phyloP scores from a whole-genome alignment of 345 rosid genomes.

The Citrus australasica region DNA sequence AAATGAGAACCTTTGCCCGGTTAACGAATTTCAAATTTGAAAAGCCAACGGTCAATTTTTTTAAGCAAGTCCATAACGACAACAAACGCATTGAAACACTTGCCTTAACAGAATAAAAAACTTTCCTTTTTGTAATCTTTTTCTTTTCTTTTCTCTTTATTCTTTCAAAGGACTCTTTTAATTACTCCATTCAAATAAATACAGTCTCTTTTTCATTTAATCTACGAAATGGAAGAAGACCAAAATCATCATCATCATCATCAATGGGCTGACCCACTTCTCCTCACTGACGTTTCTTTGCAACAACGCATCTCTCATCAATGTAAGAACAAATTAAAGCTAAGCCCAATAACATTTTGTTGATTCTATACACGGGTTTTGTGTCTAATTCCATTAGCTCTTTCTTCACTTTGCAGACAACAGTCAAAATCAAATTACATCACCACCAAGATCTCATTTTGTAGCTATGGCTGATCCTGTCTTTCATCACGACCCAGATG shows the following conservation, averaged over 20 bases:
- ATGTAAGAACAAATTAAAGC: constrained; percentile 24
- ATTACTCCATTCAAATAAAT: neutral
- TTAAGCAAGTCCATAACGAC: neutral
- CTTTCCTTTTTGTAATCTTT: neutral
- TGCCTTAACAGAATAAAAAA: neutral
- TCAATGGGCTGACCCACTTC: constrained; percentile 47
- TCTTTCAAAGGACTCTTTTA: neutral
- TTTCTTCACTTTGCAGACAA: constrained; percentile 20
- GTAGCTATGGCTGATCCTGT: constrained; percentile 35
- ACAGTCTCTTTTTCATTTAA: too few relatives aligned
- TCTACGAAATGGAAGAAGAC: constrained; percentile 7
- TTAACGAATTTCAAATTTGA: constrained; percentile 8
- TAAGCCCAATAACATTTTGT: neutral
- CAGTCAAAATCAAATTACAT: neutral
- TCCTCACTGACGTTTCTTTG: constrained; percentile 41
- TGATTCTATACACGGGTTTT: neutral
- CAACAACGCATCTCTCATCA: constrained; percentile 17
- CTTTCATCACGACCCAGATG: constrained; percentile 17
- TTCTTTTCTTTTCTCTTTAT: neutral
- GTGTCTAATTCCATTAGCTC: neutral
- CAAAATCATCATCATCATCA: constrained; percentile 4
- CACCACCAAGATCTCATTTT: constrained; percentile 12
- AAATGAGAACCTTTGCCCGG: neutral
- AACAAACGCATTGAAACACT: neutral
- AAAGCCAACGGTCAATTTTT: constrained; percentile 5